phyloP scores from a whole-genome alignment of 2,329 filamentous ascomycete genomes.

The Fusarium secorum region DNA sequence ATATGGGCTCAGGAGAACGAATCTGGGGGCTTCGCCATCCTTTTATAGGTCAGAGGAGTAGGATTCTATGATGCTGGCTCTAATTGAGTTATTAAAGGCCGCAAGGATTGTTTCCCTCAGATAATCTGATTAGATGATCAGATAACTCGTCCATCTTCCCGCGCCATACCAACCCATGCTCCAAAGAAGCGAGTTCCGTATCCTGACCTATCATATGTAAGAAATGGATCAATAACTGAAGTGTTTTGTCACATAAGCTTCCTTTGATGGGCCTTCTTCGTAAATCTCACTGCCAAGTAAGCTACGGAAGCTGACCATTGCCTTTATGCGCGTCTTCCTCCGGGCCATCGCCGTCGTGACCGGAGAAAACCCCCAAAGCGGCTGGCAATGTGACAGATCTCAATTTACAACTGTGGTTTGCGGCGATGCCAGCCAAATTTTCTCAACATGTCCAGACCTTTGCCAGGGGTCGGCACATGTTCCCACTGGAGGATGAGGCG shows the following conservation, averaged over 20 bases:
- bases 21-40: neutral
- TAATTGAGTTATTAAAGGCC: rapidly evolving
- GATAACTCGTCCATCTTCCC: neutral
- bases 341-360: neutral
- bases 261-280: neutral
- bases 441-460: no score
- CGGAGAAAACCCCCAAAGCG: neutral
- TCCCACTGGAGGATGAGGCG: neutral
- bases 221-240: neutral
- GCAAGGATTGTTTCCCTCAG: rapidly evolving
- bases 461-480: rapidly evolving
- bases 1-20: neutral
- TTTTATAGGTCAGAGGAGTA: rapidly evolving
- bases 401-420: rapidly evolving
- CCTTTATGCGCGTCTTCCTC: rapidly evolving
- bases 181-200: rapidly evolving
- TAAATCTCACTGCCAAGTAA: neutral
- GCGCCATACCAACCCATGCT: neutral
- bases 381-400: neutral
- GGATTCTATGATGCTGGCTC: neutral
- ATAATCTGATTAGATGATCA: neutral
- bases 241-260: neutral
- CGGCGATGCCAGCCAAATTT: no score
- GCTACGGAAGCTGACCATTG: neutral
- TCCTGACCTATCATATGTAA: rapidly evolving